Base-by-base conservation (phyloP, 768 basidiomycete genomes). In the Scleroderma bovista region DNA sequence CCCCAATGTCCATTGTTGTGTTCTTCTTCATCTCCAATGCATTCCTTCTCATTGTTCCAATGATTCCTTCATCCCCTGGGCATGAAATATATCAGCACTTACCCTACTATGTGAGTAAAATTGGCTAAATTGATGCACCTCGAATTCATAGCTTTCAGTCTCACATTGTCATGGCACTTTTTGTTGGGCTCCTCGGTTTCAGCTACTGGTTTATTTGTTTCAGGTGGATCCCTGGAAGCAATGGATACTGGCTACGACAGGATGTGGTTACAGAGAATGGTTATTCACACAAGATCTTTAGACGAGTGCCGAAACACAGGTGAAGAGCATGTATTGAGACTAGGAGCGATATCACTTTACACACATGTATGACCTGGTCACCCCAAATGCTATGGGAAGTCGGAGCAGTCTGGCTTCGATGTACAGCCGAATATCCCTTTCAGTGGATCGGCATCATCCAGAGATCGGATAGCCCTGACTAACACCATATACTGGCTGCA, bases 11-110 rank as follows among this genome's bases (percentile, higher is more conserved):
- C n/a, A 69, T 77, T 20, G 69, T 79, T 1, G 51, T 73, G 2
- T 68, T 81, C 26, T 88, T 85, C 69, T 75, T 83, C 51, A 49
- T 81, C 5, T 82, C 84, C 2, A 87, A 88, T 52, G 38, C 84
- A 15, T 84, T 86, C 61, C 68, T 88, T 19, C 64, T 78, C n/a
- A 54, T 75, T 31, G 76, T 79, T 4, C 85, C 86, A 0, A 68
- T 87, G 45, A 67, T 86, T 22, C 85, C 86, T 3, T 86, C 86
- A 1, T 60, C 69, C 0, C 62, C 67, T 4, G 82, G 77, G 6
- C 70, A 71, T 5, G 66, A 66, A 41, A 74, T 75, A 2, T 88
- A 87, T 56, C 69, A 77, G 22, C 58, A 69, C 48, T 69, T 88
- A 10, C 84, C 85, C 4, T 88, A 88, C 56, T 87, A 80, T 73